A percentile compares a stretch with the other conserved stretches of the same genome.
Evolutionary conservation across 768 basidiomycete genomes (phyloP).

Genomic region (Boletus vinaceobasis): DNA sequence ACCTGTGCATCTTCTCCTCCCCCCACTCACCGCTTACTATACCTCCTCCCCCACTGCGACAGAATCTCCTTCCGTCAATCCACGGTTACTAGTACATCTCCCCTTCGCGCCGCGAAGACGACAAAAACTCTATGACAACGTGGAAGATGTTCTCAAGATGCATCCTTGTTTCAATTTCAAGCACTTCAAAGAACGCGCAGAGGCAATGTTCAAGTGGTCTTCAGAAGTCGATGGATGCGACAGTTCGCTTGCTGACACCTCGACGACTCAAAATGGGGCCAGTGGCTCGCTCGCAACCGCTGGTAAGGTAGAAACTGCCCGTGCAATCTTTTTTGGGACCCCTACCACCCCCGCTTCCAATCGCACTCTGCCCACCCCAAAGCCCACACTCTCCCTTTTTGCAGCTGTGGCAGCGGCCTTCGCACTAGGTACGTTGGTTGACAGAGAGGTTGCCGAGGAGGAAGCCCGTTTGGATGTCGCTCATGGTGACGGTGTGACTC

Average conservation of each 20-base stretch:
- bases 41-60: constrained; percentile 20
- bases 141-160: constrained; percentile 43
- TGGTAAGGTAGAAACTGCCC: constrained; percentile 26
- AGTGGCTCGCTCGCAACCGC: constrained; percentile 13
- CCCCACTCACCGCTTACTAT: constrained; percentile 19
- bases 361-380: constrained; percentile 11
- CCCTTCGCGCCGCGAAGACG: constrained; percentile 38
- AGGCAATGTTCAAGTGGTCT: constrained; percentile 43
- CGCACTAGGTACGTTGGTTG: constrained; percentile 52
- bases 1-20: constrained; percentile 22
- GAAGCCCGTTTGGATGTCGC: constrained; percentile 24
- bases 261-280: constrained; percentile 32
- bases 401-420: constrained; percentile 55
- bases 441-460: constrained; percentile 28
- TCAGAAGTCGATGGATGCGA: constrained; percentile 28
- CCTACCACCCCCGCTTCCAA: constrained; percentile 7
- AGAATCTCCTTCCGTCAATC: constrained; percentile 34
- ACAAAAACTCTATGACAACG: constrained; percentile 35
- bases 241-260: constrained; percentile 7
- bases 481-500: constrained; percentile 15
- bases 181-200: constrained; percentile 43
- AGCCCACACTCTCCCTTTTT: constrained; percentile 45
- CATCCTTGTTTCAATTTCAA: constrained; percentile 50
- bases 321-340: constrained; percentile 31
- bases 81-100: constrained; percentile 37